phyloP scores from a whole-genome alignment of 2,329 filamentous ascomycete genomes.

The Didymella pinodella region DNA sequence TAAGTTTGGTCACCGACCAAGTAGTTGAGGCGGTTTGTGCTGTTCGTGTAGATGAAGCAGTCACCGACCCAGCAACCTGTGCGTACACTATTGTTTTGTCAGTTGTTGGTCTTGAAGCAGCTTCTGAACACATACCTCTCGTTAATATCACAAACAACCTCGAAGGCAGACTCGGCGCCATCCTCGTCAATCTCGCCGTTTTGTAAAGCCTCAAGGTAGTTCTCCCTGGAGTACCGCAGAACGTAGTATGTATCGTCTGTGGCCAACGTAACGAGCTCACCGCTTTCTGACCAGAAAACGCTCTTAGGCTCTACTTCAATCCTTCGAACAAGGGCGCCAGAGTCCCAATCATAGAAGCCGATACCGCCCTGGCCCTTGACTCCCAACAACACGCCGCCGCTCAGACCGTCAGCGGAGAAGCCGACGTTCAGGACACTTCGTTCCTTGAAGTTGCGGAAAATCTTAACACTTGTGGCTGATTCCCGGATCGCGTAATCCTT shows the following conservation, averaged over 20 bases:
- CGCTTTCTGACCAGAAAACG: slow-evolving; percentile 97
- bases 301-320: slow-evolving; percentile 80
- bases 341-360: slow-evolving; percentile 96
- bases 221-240: slow-evolving; percentile 87
- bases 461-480: slow-evolving; percentile 90
- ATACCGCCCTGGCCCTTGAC: slow-evolving; percentile 95
- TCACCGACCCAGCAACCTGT: slow-evolving; percentile 98
- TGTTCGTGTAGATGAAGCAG: slow-evolving; percentile 99
- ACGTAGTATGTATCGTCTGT: slow-evolving; percentile 98
- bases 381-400: slow-evolving; percentile 87
- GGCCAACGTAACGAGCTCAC: slow-evolving; percentile 89
- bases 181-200: slow-evolving; percentile 84
- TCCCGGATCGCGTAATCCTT: slow-evolving; percentile 98
- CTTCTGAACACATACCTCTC: slow-evolving; percentile 69
- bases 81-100: slow-evolving; percentile 67
- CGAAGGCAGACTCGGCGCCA: slow-evolving; percentile 94
- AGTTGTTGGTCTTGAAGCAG: slow-evolving; percentile 1
- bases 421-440: slow-evolving; percentile 93
- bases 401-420: slow-evolving; percentile 91
- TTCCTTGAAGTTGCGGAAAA: slow-evolving; percentile 98
- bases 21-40: slow-evolving; percentile 95
- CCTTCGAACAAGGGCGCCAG: slow-evolving; percentile 84
- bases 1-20: slow-evolving; percentile 97
- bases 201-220: slow-evolving; percentile 84
- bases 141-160: slow-evolving; percentile 93